phyloP scores from a whole-genome alignment of 2,329 filamentous ascomycete genomes.

The Hymenotorrendiella dingleyae region DNA sequence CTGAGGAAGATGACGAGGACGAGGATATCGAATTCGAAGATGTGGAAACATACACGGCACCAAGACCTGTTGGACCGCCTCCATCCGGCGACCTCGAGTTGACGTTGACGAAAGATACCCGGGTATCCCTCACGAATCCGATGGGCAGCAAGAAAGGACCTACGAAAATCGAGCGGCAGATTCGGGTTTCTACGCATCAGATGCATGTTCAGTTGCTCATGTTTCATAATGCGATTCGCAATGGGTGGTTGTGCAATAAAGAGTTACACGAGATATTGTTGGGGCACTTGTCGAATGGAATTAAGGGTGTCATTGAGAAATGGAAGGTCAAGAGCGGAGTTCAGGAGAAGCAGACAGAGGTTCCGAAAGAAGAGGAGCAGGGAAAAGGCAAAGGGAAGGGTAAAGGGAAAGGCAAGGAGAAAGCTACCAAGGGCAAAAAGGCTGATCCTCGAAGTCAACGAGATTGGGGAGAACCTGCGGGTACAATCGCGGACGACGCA shows the following conservation, averaged over 20 bases:
- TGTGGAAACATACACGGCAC: conserved; percentile 38
- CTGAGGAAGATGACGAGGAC: conserved; percentile 39
- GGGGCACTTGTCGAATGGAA: conserved; percentile 61
- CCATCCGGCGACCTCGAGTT: conserved; percentile 66
- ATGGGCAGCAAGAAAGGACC: conserved; percentile 72
- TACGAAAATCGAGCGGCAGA: conserved; percentile 75
- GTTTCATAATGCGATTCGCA: conserved; percentile 83
- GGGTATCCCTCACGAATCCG: conserved; percentile 55
- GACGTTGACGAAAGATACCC: conserved; percentile 55
- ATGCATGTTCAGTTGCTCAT: conserved; percentile 83
- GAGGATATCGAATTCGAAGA: conserved; percentile 60
- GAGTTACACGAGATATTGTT: conserved; percentile 71
- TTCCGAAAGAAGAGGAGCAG: conserved; percentile 21
- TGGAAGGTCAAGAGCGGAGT: conserved; percentile 67
- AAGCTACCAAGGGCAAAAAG: conserved; percentile 36
- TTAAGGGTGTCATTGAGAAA: conserved; percentile 59
- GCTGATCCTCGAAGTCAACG: conserved; percentile 37
- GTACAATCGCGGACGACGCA: conserved; percentile 61
- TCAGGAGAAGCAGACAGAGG: conserved; percentile 36
- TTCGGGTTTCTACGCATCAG: conserved; percentile 74
- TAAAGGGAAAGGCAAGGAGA: conserved; percentile 29
- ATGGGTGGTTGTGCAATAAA: conserved; percentile 75
- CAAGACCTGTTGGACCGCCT: conserved; percentile 37
- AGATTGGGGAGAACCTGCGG: conserved; percentile 69
- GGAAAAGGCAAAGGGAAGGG: conserved; percentile 31